A percentile compares a stretch with the other conserved stretches of the same genome.
phyloP scores from a whole-genome alignment of 257 asterid species.

The Cordia subcordata region DNA sequence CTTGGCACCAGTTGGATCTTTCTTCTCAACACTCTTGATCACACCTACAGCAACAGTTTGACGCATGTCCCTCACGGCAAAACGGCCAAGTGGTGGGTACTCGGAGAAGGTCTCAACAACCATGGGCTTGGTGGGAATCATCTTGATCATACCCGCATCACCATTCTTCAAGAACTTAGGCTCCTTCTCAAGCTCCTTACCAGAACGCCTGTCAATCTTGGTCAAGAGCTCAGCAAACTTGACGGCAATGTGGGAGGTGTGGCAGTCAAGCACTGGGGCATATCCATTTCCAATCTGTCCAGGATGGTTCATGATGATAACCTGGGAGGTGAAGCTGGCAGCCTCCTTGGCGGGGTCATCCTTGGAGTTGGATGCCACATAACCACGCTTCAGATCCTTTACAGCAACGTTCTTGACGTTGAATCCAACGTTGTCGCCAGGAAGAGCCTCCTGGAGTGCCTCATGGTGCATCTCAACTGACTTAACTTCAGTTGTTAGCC shows the following conservation, averaged over 20 bases:
- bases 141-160: conserved; percentile 71
- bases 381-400: conserved; percentile 81
- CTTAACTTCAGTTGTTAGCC: conserved; percentile 75
- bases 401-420: conserved; percentile 82
- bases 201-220: conserved; percentile 78
- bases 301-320: conserved; percentile 78
- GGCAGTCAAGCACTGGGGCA: conserved; percentile 69
- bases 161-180: conserved; percentile 77
- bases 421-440: conserved; percentile 83
- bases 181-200: conserved; percentile 73
- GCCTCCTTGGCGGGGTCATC: conserved; percentile 79
- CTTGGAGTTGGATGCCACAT: conserved; percentile 74
- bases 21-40: conserved; percentile 64
- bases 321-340: conserved; percentile 62
- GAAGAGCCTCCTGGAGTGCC: conserved; percentile 66
- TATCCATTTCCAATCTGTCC: conserved; percentile 73
- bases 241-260: conserved; percentile 70
- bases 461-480: conserved; percentile 88
- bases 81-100: conserved; percentile 68
- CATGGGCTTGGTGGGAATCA: conserved; percentile 82
- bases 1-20: conserved; percentile 70
- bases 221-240: conserved; percentile 60
- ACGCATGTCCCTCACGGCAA: conserved; percentile 75
- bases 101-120: conserved; percentile 60
- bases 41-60: conserved; percentile 82